These are phyloP conservation scores for Gloeopeniophorella convolvens DNA, from an alignment of 768 basidiomycete species.

Conservation along the genomic window DNA sequence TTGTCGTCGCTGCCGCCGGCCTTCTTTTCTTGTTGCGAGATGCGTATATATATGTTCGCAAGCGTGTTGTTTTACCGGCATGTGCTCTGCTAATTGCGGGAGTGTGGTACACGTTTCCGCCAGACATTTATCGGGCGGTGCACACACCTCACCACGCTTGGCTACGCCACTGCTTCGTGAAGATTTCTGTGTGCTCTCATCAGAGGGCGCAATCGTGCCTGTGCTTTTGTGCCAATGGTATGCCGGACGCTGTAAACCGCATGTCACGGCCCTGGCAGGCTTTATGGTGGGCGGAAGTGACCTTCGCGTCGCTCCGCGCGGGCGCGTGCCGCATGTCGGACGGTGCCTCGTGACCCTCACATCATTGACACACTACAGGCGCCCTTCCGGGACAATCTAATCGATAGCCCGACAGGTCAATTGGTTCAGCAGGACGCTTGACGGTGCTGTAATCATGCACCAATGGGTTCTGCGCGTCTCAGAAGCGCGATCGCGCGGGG, in stretches of 20 bases:
- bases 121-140: constrained; percentile 4
- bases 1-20: not conserved
- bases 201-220: too few species aligned
- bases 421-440: constrained; percentile 4
- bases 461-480: constrained; percentile 6
- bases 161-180: constrained; percentile 9
- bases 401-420: not conserved
- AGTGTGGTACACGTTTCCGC: constrained; percentile 1
- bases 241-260: too few species aligned
- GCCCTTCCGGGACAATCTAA: constrained; percentile 9
- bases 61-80: constrained; percentile 1
- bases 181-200: not conserved
- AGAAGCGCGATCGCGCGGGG: constrained; percentile 10
- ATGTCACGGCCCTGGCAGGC: too few species aligned
- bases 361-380: constrained; percentile 1
- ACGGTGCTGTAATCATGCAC: constrained; percentile 5
- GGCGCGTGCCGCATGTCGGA: too few species aligned
- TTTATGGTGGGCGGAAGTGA: too few species aligned
- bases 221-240: too few species aligned
- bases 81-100: not conserved
- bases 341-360: constrained; percentile 12
- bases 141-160: constrained; percentile 8
- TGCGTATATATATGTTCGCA: constrained; percentile 3
- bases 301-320: too few species aligned
- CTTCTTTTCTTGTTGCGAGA: constrained; percentile 3